These are phyloP conservation scores for Trichophyton mentagrophytes DNA, from an alignment of 2,329 filamentous ascomycete species.

Conservation along the genomic window DNA sequence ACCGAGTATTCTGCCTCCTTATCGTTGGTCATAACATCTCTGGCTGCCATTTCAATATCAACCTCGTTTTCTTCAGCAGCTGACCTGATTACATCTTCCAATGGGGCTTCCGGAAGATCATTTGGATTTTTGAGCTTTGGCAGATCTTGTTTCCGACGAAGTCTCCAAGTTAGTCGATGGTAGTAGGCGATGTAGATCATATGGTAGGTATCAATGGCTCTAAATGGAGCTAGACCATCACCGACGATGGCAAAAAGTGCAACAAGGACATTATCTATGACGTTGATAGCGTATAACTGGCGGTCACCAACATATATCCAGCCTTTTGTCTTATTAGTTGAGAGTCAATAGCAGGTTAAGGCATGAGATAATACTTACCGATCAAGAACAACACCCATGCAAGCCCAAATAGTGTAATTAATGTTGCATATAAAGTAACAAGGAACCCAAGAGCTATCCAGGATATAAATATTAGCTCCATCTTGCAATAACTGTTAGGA, in stretches of 20 bases:
- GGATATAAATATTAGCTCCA: not conserved
- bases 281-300: conserved; percentile 56
- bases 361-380: conserved; percentile 32
- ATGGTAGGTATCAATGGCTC: conserved; percentile 72
- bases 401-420: conserved; percentile 74
- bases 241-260: conserved; percentile 59
- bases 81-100: conserved; percentile 28
- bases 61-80: conserved; percentile 27
- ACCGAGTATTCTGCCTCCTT: conserved; percentile 49
- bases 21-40: conserved; percentile 26
- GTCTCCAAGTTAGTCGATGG: conserved; percentile 51
- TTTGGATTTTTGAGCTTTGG: conserved; percentile 55
- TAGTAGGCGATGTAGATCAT: conserved; percentile 73
- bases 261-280: conserved; percentile 59
- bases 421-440: conserved; percentile 67
- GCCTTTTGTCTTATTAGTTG: conserved; percentile 22
- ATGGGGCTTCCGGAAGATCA: conserved; percentile 36
- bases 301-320: conserved; percentile 72
- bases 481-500: not conserved
- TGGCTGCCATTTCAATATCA: conserved; percentile 34
- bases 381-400: conserved; percentile 89
- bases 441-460: conserved; percentile 58
- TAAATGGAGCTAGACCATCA: conserved; percentile 60
- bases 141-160: conserved; percentile 48
- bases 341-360: not conserved